Evolutionary conservation across 108 stramenopile species (phyloP).

Genomic region (Pseudonitzschia multistriata): DNA sequence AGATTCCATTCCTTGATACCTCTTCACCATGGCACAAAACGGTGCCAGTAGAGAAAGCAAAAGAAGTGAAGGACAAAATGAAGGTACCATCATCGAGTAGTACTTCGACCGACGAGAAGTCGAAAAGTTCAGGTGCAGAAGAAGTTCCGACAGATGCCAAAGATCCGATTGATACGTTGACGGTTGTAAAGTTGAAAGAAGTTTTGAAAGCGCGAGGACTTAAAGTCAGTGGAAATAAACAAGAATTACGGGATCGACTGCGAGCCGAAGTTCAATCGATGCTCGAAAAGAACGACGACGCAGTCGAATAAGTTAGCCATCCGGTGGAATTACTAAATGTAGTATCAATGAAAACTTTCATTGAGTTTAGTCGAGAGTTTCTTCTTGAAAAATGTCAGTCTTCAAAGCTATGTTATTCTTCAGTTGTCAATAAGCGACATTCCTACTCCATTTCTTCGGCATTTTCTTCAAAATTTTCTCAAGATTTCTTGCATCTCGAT

Average conservation of each 20-base stretch:
- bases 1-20: slow-evolving; percentile 56
- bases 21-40: slow-evolving; percentile 52
- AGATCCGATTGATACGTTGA: slow-evolving; percentile 76
- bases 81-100: slow-evolving; percentile 3
- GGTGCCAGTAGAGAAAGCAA: slow-evolving; percentile 25
- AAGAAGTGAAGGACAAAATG: slow-evolving; percentile 22
- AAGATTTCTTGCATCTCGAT: slow-evolving; percentile 8
- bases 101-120: slow-evolving; percentile 6
- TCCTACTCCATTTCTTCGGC: slow-evolving; percentile 18
- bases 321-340: too few species aligned
- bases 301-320: neutral
- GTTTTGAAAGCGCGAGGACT: slow-evolving; percentile 63
- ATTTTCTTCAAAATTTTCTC: slow-evolving; percentile 20
- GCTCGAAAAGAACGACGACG: slow-evolving; percentile 23
- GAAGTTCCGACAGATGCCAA: slow-evolving; percentile 23
- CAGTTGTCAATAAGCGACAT: slow-evolving; percentile 11
- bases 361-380: too few species aligned
- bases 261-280: slow-evolving; percentile 66
- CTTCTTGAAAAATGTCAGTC: too few species aligned
- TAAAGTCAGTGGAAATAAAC: slow-evolving; percentile 70
- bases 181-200: slow-evolving; percentile 78
- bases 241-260: slow-evolving; percentile 74
- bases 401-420: too few species aligned
- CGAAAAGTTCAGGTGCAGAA: slow-evolving; percentile 1
- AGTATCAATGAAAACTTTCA: too few species aligned